Base-by-base conservation (phyloP, 805 yeast species). In the Candida ponderosae region DNA sequence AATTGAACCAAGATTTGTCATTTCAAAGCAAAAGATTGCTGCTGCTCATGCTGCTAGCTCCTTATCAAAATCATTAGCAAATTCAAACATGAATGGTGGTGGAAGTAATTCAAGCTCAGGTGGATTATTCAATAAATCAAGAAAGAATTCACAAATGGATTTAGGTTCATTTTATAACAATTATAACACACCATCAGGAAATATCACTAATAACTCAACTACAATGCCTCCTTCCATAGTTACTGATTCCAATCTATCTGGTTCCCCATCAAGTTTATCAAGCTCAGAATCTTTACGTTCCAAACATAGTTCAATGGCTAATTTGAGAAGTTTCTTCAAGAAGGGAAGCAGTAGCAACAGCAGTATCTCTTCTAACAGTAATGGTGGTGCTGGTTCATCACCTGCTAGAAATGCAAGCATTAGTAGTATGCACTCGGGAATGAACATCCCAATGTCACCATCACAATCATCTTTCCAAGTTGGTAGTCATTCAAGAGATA, bases 1-100 rank as follows among this genome's bases (percentile, higher is more conserved):
- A 24, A 78, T 88, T n/a, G 96, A 87, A 53, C 83, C 94, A 14
- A 69, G 96, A 31, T 87, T 88, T 53, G 77, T 88, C 35, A 81
- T 88, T 29, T 83, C 94, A 10, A 77, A 85, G 50, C 93, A 81
- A 42, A 74, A 83, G 37, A 76, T 79, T 18, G 79, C 46, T 19
- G 53, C 47, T 16, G 48, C 42, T 11, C 53, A 48, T 31, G 41
- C 44, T 15, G 51, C 53, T 5, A 41, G 45, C 20, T 40, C 49
- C 7, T 32, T 43, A 29, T 46, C 55, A 1, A 50, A 49, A 23
- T 42, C 45, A 1, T 37, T 36, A 6, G 26, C 47, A 0, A 36
- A 35, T 1, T 15, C 11, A 11, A 37, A 36, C 3, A 9, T 4
- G 33, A 24, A 6, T 24, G 2, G 40, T 70, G 32, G n/a, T n/a